Evolutionary conservation across 495 filamentous ascomycete genomes (phyloP), one percentile per base, ranked within the genome.

Genomic region (Xylaria curta): DNA sequence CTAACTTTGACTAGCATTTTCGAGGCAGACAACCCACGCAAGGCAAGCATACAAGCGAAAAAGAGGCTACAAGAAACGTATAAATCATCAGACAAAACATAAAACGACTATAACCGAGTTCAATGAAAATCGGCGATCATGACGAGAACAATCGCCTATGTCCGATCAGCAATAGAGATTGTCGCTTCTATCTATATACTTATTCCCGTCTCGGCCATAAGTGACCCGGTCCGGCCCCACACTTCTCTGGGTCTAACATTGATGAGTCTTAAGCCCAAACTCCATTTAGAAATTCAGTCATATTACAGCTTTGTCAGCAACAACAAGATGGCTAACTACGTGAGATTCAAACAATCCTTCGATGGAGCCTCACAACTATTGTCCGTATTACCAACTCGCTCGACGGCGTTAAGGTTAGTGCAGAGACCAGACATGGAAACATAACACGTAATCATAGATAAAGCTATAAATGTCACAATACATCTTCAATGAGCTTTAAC

Each of bases 1-100:
- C 49, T 66, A 28, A 71, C 62, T 36, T 15, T 21, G 44, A 51
- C 31, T 7, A 72, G 70, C 2, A 87, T 92, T 64, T 92, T 92
- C 76, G 84, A 90, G 73, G 78, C 80, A 13, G 71, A 74, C 24
- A 83, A 87, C 66, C 87, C 87, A 4, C 84, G 85, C 62, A 85
- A 85, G 72, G 82, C 80, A 62, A 86, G 85, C 13, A 68, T 87
- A 66, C 76, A 84, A 51, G 79, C 84, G 71, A 85, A 82, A 79
- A 81, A 83, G 68, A 64, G n/a, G 49, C 60, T 70, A 21, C 24
- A 53, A 26, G 47, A 38, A 13, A 63, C 19, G 24, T 40, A 60
- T 13, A 56, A 56, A 13, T 17, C 10, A 26, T 51, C 46, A 4
- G 19, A 40, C 26, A 53, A 66, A 3, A 38, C 19, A 47, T n/a